Conservation (phyloP, 768 basidiomycete genomes). For the Leccinellum rugosiceps region DNA sequence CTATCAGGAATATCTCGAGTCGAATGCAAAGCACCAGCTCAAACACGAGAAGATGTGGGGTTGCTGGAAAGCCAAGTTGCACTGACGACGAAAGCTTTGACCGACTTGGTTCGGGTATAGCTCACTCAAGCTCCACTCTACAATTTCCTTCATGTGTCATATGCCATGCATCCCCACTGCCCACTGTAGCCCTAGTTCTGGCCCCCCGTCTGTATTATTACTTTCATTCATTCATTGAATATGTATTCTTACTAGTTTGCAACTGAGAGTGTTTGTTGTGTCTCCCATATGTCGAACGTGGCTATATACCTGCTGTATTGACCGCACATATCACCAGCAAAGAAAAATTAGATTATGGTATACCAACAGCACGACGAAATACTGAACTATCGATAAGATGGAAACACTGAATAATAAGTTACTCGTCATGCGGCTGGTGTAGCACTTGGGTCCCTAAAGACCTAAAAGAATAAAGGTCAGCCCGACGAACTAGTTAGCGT, state of each 20-base stretch:
- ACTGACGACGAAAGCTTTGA: conserved; percentile 1
- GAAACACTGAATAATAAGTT: conserved; percentile 16
- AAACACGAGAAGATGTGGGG: conserved; percentile 60
- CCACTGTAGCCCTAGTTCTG: conserved; percentile 23
- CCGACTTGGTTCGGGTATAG: neutral
- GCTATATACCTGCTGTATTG: neutral
- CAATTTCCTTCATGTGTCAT: neutral
- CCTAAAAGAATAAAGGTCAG: conserved; percentile 25
- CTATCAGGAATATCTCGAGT: conserved; percentile 54
- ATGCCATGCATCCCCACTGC: conserved; percentile 1
- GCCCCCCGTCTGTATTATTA: conserved; percentile 17
- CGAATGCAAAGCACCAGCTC: conserved; percentile 50
- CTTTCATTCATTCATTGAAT: conserved; percentile 16
- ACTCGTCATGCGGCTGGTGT: conserved; percentile 21
- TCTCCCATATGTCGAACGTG: neutral
- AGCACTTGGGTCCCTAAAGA: conserved; percentile 45
- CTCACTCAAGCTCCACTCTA: no score
- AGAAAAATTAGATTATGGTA: conserved; percentile 9
- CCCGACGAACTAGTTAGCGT: neutral
- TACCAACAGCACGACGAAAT: conserved; percentile 1
- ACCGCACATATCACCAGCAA: neutral
- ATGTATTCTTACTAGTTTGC: neutral
- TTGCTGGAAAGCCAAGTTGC: conserved; percentile 37
- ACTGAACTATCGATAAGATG: conserved; percentile 8
- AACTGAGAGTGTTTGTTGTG: no score